Base-by-base conservation (phyloP, 2,329 filamentous ascomycete species). In the Monosporascus sp. region DNA sequence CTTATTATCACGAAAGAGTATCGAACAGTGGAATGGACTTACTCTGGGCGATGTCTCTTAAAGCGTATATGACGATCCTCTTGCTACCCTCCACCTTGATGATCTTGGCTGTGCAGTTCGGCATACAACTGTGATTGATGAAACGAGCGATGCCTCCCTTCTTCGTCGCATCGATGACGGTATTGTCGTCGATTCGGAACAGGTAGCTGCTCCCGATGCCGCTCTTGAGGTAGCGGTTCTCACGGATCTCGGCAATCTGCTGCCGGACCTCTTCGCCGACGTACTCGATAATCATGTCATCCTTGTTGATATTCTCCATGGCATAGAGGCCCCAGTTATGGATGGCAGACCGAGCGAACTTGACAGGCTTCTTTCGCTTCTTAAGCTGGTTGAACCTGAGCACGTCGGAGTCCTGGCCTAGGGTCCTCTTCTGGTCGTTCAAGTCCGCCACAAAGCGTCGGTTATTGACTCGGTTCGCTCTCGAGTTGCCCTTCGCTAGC, bases 201-300 rank as follows among this genome's bases (percentile, higher is more conserved):
- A 99, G 82, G 71, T 99, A 99, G 68, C 90, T 96, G 72, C 91
- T 96, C 55, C 94, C 94, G 59, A 99, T 96, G 50, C 94, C 94
- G 68, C 94, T 96, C 77, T 94, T 93, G 59, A 96, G 83, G 70
- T 99, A 99, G 55, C 87, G 85, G 60, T 87, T 84, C 75, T 99
- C 94, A 53, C 94, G 87, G 68, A 97, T 85, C 71, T 99, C 94
- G n/a, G 94, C 92, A 55, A 99, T 94, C 66, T 95, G 91, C 72
- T 99, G 94, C 53, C 94, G 85, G 38, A 99, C 91, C 71, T 96
- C 94, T 74, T 99, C 94, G 56, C 94, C 94, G 11, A 99, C 94
- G 68, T 99, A 99, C 74, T 99, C 94, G 67, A 99, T 99, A 69
- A 99, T 99, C 91, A 99, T 97, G 72, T 99, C 94, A 70, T 96